phyloP scores from a whole-genome alignment of 768 basidiomycete species.

The Xerocomus potaroensis region DNA sequence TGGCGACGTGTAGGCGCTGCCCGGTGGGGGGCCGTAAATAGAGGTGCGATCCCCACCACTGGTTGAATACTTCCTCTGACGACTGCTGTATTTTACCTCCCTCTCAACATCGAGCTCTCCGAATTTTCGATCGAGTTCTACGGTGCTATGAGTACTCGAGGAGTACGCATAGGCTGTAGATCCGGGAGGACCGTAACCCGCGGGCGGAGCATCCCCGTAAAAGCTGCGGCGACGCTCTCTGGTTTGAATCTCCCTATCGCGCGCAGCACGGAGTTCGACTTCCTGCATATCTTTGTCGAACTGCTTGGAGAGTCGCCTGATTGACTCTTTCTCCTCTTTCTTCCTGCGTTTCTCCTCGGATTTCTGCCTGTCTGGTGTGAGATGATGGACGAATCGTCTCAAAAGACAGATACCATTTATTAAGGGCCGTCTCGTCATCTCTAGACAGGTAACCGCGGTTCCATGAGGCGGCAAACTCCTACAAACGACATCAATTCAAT shows the following conservation, averaged over 20 bases:
- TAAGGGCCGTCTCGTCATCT: constrained; percentile 39
- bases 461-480: constrained; percentile 64
- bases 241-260: constrained; percentile 50
- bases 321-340: constrained; percentile 43
- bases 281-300: constrained; percentile 46
- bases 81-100: constrained; percentile 29
- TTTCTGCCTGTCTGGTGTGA: constrained; percentile 38
- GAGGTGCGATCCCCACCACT: constrained; percentile 33
- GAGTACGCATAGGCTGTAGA: constrained; percentile 24
- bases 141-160: constrained; percentile 14
- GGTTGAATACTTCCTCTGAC: constrained; percentile 45
- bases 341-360: constrained; percentile 50
- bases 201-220: constrained; percentile 34
- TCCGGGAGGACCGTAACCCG: constrained; percentile 25
- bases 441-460: constrained; percentile 38
- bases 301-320: constrained; percentile 35
- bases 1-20: constrained; percentile 22
- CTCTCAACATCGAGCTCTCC: constrained; percentile 30
- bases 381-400: not conserved
- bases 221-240: constrained; percentile 55
- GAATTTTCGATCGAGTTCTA: constrained; percentile 39
- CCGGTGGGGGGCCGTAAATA: constrained; percentile 12
- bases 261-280: constrained; percentile 50
- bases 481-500: constrained; percentile 1
- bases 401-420: constrained; percentile 40